phyloP scores from a whole-genome alignment of 352 stramenopile species.

The Globisporangium megalacanthum region DNA sequence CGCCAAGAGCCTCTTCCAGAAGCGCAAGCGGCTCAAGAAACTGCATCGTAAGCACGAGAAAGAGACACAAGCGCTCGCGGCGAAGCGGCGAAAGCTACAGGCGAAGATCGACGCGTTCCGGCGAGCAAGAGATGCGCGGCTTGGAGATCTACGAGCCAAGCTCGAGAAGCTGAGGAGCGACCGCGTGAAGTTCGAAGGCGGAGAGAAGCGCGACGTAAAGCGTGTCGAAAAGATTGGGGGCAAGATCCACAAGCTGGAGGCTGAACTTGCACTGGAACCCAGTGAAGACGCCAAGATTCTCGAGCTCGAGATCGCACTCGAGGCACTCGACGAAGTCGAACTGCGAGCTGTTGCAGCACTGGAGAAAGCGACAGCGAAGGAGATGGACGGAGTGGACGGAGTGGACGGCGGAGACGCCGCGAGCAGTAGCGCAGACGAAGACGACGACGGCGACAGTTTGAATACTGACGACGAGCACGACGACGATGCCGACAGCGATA shows the following conservation, averaged over 20 bases:
- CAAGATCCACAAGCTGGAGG: conserved; percentile 29
- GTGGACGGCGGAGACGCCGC: conserved; percentile 9
- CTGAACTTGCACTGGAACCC: conserved; percentile 23
- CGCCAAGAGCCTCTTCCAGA: conserved; percentile 21
- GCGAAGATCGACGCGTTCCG: conserved; percentile 33
- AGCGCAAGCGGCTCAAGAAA: conserved; percentile 37
- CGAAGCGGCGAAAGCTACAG: conserved; percentile 25
- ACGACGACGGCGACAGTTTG: conserved; percentile 6
- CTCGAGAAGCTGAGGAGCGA: conserved; percentile 21
- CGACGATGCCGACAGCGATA: conserved; percentile 11
- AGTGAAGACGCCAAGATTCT: conserved; percentile 38
- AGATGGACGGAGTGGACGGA: conserved; percentile 20
- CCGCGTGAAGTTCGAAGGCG: conserved; percentile 12
- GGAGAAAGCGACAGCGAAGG: conserved; percentile 19
- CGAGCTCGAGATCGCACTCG: conserved; percentile 36
- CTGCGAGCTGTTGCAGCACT: conserved; percentile 15
- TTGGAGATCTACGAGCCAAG: conserved; percentile 30
- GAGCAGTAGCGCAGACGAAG: conserved; percentile 6
- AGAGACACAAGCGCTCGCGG: conserved; percentile 15
- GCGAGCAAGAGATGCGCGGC: conserved; percentile 24
- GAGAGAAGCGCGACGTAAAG: conserved; percentile 11
- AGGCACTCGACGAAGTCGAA: conserved; percentile 23
- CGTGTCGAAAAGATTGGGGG: conserved; percentile 21
- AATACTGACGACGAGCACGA: conserved; percentile 8
- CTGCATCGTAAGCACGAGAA: conserved; percentile 29